Conservation (phyloP, 139 green algal genomes). For the Gonium pectorale region DNA sequence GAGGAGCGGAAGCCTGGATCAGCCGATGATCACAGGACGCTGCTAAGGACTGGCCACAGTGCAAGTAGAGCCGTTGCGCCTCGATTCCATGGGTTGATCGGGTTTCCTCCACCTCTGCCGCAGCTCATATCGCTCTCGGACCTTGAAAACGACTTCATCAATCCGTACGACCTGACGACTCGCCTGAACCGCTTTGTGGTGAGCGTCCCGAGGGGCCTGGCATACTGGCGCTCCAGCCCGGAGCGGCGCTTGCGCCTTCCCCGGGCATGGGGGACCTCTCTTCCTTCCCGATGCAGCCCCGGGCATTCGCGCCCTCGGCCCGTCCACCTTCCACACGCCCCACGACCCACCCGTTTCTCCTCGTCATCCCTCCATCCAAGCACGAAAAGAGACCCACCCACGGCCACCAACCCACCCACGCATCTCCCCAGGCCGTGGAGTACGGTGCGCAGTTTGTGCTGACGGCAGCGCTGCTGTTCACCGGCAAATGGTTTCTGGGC, state of each 20-base stretch:
- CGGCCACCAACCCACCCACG: not conserved
- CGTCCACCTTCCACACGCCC: no score
- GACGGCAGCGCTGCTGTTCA: slow-evolving; percentile 62
- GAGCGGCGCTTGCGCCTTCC: no score
- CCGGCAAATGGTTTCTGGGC: slow-evolving; percentile 70
- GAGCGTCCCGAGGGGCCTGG: no score
- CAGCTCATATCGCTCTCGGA: slow-evolving; percentile 87
- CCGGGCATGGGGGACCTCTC: no score
- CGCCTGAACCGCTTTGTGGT: slow-evolving; percentile 83
- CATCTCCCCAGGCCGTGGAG: slow-evolving; percentile 61
- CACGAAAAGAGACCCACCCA: not conserved
- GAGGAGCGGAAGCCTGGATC: no score
- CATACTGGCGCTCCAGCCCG: no score
- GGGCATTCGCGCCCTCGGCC: no score
- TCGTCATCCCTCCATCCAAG: not conserved
- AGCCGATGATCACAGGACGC: no score
- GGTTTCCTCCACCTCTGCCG: not conserved
- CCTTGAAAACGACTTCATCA: slow-evolving; percentile 90
- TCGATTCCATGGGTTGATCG: not conserved
- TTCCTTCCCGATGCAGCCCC: no score
- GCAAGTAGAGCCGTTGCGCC: no score
- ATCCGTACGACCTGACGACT: slow-evolving; percentile 83
- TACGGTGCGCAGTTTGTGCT: slow-evolving; percentile 58
- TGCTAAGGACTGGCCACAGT: no score
- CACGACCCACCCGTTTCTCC: not conserved